Conservation (phyloP, 805 yeast species). For the Saccharomycopsis microspora region DNA sequence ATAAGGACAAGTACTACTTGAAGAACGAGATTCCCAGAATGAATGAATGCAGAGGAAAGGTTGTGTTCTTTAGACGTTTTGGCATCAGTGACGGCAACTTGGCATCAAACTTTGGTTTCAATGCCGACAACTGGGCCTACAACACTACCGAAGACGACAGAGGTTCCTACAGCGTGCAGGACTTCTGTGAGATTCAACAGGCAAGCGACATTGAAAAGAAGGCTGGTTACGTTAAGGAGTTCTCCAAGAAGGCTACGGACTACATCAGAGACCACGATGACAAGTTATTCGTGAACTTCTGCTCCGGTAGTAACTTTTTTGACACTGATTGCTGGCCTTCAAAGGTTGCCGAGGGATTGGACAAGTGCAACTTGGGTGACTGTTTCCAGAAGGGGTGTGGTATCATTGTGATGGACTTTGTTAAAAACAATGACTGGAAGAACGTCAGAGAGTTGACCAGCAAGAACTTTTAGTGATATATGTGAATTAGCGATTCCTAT, state of each 20-base stretch:
- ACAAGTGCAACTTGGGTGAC: conserved; percentile 32
- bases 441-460: conserved; percentile 39
- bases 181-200: conserved; percentile 52
- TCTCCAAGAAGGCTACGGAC: conserved; percentile 40
- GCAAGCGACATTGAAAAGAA: conserved; percentile 45
- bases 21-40: conserved; percentile 43
- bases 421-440: conserved; percentile 51
- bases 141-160: conserved; percentile 57
- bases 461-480: conserved; percentile 28
- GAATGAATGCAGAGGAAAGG: conserved; percentile 57
- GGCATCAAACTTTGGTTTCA: conserved; percentile 40
- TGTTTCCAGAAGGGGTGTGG: conserved; percentile 48
- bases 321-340: conserved; percentile 68
- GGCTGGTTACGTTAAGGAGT: conserved; percentile 41
- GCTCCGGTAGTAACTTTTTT: conserved; percentile 64
- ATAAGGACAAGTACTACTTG: conserved; percentile 50
- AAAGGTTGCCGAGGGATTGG: conserved; percentile 44
- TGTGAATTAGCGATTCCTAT: no score
- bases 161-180: conserved; percentile 56
- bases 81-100: conserved; percentile 40
- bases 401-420: conserved; percentile 55
- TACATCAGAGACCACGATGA: conserved; percentile 32
- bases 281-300: conserved; percentile 59
- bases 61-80: conserved; percentile 56
- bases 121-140: conserved; percentile 56